Conservation (phyloP, 176 grass and related monocot species). For the Oryza officinalis region DNA sequence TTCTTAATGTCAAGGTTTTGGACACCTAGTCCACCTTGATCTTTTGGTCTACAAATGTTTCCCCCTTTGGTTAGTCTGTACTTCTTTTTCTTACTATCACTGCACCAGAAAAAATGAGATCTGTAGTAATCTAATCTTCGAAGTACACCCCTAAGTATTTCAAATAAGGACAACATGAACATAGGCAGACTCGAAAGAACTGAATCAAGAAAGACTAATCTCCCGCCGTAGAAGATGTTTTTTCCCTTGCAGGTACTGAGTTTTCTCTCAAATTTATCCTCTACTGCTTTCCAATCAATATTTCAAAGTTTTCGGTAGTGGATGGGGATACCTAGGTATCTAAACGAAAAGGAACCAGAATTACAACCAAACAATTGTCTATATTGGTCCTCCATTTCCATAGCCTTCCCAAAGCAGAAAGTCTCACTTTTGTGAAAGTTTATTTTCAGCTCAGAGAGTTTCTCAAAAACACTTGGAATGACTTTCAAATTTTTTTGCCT, state of each 20-base stretch:
- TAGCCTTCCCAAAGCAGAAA: neutral
- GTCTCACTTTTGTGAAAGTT: neutral
- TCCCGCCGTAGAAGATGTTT: neutral
- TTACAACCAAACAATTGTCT: neutral
- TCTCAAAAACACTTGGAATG: neutral
- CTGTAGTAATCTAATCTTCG: too few species aligned
- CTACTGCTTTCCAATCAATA: neutral
- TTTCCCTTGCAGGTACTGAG: neutral
- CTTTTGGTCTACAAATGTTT: too few species aligned
- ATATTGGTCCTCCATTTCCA: neutral
- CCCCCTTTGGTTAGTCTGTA: too few species aligned
- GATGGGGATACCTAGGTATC: neutral
- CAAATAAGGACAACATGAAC: neutral
- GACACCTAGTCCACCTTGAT: too few species aligned
- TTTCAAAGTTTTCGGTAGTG: neutral
- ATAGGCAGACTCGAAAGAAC: neutral
- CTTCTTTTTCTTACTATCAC: too few species aligned
- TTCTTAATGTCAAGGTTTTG: too few species aligned
- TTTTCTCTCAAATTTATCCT: neutral
- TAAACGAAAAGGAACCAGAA: neutral
- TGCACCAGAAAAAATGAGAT: too few species aligned
- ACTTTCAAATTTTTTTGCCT: neutral
- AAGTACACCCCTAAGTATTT: neutral
- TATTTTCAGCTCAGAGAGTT: neutral
- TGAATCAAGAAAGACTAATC: neutral